Evolutionary conservation across 306 rosid genomes (phyloP), one percentile per base, ranked within the genome.

Genomic region (Acacia confusa): DNA sequence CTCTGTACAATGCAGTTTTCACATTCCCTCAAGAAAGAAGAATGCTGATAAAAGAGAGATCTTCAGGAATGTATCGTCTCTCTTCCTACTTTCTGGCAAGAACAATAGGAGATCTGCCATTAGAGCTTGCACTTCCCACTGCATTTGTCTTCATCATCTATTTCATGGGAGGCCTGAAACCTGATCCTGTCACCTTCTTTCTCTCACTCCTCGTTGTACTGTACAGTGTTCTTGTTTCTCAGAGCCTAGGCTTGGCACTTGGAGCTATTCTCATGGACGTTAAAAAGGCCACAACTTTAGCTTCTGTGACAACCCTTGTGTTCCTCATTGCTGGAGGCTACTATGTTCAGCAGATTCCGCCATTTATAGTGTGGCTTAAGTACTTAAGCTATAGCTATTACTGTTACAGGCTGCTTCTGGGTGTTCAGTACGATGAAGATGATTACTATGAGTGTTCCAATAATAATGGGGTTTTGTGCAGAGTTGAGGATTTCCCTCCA

Each of bases 271-370:
- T 93, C 32, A 93, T 93, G 97, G 97, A 93, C 63, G 70, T 93
- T 34, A 93, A 93, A 52, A 88, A 91, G 41, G 97, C 97, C 30
- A 93, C 97, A 0, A 93, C 97, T 9, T 57, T 93, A 12, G 97
- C 97, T 43, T 93, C 97, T 36, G 97, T 93, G 2, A 93, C 94
- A 45, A 91, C 97, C 3, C 91, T 93, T 13, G 97, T 93, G 20
- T 93, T 93, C 65, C 91, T 93, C 80, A 93, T 93, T 27, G 97
- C 97, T 8, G 97, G 97, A 28, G 97, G 97, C 0, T 91, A 93
- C 86, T 93, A 93, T 12, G 79, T 93, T 13, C 94, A 91, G 69
- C 96, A 87, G 32, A 91, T 93, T 60, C 97, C 97, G 36, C 88
- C 93, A 1, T 93, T 93, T 83, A 91, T 93, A 2, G 84, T 82